phyloP scores from a whole-genome alignment of 257 asterid species.

The Solanum appendiculatum region DNA sequence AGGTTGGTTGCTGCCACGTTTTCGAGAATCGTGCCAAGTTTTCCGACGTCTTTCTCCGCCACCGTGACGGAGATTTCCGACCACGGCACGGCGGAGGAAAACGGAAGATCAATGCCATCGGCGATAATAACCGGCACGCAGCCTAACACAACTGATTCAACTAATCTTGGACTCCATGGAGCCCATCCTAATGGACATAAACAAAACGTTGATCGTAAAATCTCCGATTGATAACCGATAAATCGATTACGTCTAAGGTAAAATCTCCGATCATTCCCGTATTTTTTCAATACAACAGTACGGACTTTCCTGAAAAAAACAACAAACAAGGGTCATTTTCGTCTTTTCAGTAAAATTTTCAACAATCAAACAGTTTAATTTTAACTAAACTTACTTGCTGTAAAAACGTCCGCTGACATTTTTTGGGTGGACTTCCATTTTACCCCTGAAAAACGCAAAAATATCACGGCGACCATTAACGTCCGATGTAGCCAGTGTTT shows the following conservation, averaged over 20 bases:
- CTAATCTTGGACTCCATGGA: conserved; percentile 93
- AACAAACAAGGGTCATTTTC: background rate
- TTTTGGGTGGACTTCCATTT: conserved; percentile 88
- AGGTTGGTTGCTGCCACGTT: conserved; percentile 61
- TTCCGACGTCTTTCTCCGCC: conserved; percentile 66
- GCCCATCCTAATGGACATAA: conserved; percentile 93
- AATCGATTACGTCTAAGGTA: conserved; percentile 54
- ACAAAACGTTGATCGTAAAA: conserved; percentile 64
- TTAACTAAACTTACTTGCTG: conserved; percentile 37
- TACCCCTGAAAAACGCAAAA: conserved; percentile 75
- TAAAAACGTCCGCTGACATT: conserved; percentile 86
- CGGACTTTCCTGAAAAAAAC: conserved; percentile 39
- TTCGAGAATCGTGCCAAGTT: conserved; percentile 44
- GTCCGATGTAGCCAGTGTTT: conserved; percentile 36
- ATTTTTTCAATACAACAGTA: conserved; percentile 51
- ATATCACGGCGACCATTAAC: conserved; percentile 45
- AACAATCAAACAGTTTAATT: background rate
- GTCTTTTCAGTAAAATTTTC: background rate
- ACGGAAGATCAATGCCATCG: conserved; percentile 67
- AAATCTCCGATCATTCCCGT: conserved; percentile 52
- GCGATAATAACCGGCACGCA: conserved; percentile 88
- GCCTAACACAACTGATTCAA: conserved; percentile 76
- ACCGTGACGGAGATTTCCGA: conserved; percentile 55
- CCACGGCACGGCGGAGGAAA: conserved; percentile 70
- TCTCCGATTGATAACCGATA: conserved; percentile 74